phyloP scores from a whole-genome alignment of 1,139 yeast species.

The Kodamaea arcana region DNA sequence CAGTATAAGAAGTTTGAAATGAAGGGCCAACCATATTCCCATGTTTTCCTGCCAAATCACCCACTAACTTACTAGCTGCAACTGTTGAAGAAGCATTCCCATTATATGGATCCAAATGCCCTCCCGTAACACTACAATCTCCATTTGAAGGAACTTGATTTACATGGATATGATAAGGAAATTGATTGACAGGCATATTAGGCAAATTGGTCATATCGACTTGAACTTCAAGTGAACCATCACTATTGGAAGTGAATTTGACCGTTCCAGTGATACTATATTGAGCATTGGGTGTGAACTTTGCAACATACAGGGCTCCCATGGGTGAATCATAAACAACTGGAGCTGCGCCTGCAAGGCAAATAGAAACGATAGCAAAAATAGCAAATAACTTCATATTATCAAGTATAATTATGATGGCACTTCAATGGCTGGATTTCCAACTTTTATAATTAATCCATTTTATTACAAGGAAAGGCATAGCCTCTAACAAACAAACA shows the following conservation, averaged over 20 bases:
- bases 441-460: no score
- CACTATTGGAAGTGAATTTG: conserved; percentile 3
- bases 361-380: conserved; percentile 8
- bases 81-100: conserved; percentile 27
- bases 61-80: conserved; percentile 25
- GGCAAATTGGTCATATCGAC: neutral
- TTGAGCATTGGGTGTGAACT: conserved; percentile 15
- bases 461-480: no score
- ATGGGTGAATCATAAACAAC: conserved; percentile 23
- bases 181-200: conserved; percentile 28
- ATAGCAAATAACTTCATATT: conserved; percentile 5
- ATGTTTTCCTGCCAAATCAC: conserved; percentile 43
- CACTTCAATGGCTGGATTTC: no score
- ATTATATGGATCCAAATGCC: conserved; percentile 38
- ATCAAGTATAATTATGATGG: no score
- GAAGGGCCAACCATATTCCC: conserved; percentile 28
- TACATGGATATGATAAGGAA: conserved; percentile 40
- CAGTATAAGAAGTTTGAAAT: conserved; percentile 25
- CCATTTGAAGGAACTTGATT: conserved; percentile 37
- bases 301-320: conserved; percentile 20
- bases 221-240: neutral
- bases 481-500: no score
- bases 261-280: conserved; percentile 27
- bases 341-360: conserved; percentile 23
- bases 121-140: conserved; percentile 35